Percentiles rank a stretch among this genome's conserved stretches.
Evolutionary conservation across 495 filamentous ascomycete genomes (phyloP).

Genomic region (Hypoxylon crocopeplum): DNA sequence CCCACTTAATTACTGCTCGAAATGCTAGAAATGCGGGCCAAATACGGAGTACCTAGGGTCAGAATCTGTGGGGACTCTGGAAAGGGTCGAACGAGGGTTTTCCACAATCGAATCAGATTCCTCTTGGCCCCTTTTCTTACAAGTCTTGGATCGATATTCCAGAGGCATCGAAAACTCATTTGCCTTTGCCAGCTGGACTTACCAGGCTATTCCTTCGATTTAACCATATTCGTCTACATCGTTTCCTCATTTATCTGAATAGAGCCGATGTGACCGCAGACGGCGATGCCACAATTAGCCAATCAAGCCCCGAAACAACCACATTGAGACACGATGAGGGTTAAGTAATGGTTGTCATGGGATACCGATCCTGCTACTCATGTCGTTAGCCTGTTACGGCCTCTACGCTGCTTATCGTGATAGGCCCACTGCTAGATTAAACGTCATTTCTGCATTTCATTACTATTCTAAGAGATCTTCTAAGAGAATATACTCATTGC

Average conservation of each 20-base stretch:
- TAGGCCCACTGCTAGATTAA: constrained; percentile 37
- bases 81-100: not conserved
- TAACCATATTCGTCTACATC: constrained; percentile 24
- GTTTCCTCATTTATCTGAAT: constrained; percentile 15
- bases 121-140: constrained; percentile 7
- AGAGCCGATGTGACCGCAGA: constrained; percentile 26
- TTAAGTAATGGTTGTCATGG: constrained; percentile 29
- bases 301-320: constrained; percentile 23
- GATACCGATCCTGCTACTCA: constrained; percentile 32
- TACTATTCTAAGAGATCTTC: constrained; percentile 14
- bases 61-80: not conserved
- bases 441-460: constrained; percentile 35
- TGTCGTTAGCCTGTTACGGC: constrained; percentile 21
- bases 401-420: constrained; percentile 35
- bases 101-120: not conserved
- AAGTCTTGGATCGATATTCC: not conserved
- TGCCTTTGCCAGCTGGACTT: constrained; percentile 8
- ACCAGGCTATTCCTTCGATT: constrained; percentile 12
- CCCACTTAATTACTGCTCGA: constrained; percentile 16
- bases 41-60: constrained; percentile 25
- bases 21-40: constrained; percentile 29
- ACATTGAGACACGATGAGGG: not conserved
- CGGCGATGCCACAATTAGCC: constrained; percentile 26
- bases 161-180: constrained; percentile 8
- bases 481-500: too few species aligned